A percentile compares a stretch with the other conserved stretches of the same genome.
Conservation (phyloP, 139 green algal genomes). For the Protoeuglena noctilucae region DNA sequence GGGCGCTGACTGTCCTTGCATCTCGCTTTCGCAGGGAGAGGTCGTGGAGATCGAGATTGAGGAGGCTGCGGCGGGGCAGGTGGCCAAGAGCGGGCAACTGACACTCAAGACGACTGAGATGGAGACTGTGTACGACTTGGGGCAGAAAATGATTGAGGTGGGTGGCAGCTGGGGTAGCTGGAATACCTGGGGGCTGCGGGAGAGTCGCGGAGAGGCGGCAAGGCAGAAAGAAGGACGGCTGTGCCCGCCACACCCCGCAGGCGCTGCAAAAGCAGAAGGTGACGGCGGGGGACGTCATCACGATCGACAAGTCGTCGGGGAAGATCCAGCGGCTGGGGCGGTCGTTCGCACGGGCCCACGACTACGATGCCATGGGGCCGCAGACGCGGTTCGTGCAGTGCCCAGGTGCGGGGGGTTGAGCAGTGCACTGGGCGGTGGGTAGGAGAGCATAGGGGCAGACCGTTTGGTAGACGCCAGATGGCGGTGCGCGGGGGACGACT, state of each 20-base stretch:
- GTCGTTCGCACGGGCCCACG: constrained; percentile 77
- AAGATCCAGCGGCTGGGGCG: constrained; percentile 79
- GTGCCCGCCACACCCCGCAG: too few relatives aligned
- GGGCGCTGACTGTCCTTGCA: too few relatives aligned
- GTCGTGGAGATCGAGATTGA: constrained; percentile 98
- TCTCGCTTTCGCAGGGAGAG: too few relatives aligned
- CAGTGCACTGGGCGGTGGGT: neutral
- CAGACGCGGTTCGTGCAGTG: neutral
- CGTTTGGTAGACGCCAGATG: too few relatives aligned
- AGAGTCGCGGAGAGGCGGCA: too few relatives aligned
- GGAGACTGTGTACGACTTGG: constrained; percentile 98
- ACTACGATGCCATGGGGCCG: constrained; percentile 90
- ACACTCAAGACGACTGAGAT: constrained; percentile 99
- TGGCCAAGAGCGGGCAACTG: constrained; percentile 78
- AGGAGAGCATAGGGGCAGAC: neutral
- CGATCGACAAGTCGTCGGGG: constrained; percentile 86
- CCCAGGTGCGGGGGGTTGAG: neutral
- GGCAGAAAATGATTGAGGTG: constrained; percentile 87
- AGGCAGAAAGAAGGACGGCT: too few relatives aligned
- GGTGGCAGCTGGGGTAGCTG: too few relatives aligned
- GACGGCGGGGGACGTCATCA: constrained; percentile 79
- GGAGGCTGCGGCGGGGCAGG: constrained; percentile 43
- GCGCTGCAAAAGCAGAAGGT: constrained; percentile 73
- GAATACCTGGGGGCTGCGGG: too few relatives aligned
- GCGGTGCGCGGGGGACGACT: too few relatives aligned